phyloP scores from a whole-genome alignment of 345 rosid genomes.

The Cardamine resedifolia region DNA sequence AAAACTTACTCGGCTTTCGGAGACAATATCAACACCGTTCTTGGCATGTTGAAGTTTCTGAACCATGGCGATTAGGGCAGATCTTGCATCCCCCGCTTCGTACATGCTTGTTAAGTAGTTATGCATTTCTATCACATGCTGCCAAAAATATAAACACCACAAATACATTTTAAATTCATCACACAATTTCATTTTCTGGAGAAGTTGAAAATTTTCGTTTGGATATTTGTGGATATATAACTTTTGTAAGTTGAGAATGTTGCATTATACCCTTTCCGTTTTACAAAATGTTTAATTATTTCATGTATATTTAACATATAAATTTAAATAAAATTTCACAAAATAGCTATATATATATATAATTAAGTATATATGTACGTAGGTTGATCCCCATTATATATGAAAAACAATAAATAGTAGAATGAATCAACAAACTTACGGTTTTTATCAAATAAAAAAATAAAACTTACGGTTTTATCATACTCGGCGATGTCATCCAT shows the following conservation, averaged over 20 bases:
- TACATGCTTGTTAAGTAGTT: slow-evolving; percentile 94
- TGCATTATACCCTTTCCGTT: neutral
- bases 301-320: neutral
- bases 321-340: neutral
- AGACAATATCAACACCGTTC: slow-evolving; percentile 89
- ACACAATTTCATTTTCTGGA: neutral
- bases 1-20: slow-evolving; percentile 75
- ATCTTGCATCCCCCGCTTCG: slow-evolving; percentile 97
- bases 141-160: neutral
- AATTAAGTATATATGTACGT: neutral
- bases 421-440: too few relatives aligned
- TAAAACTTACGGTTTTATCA: slow-evolving; percentile 54
- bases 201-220: neutral
- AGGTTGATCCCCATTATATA: neutral
- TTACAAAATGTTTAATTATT: neutral
- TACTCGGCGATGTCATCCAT: slow-evolving; percentile 94
- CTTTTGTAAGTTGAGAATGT: neutral
- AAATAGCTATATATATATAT: neutral
- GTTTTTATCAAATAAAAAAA: slow-evolving; percentile 28
- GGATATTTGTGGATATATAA: neutral
- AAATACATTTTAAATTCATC: neutral
- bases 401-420: neutral
- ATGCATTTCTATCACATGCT: slow-evolving; percentile 95
- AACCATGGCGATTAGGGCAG: slow-evolving; percentile 90
- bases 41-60: slow-evolving; percentile 95